These are phyloP conservation scores for Styphnolobium japonicum DNA, from an alignment of 306 rosid genomes.

Conservation along the genomic window DNA sequence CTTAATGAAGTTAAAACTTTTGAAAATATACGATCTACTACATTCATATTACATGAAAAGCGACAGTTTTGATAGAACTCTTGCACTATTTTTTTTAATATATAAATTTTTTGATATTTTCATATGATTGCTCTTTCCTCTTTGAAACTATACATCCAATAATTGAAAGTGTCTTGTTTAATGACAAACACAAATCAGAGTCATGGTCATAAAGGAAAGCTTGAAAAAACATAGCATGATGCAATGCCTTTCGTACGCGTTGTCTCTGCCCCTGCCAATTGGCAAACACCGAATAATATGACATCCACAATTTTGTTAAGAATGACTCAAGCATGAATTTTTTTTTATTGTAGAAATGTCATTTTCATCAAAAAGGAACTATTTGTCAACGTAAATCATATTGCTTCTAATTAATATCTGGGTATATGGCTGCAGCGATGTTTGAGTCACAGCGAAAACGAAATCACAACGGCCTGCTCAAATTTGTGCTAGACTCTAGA, in stretches of 20 bases:
- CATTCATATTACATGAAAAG: not conserved
- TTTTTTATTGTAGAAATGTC: constrained; percentile 13
- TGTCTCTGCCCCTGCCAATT: constrained; percentile 2
- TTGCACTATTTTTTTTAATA: not conserved
- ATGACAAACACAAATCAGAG: not conserved
- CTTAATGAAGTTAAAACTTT: not conserved
- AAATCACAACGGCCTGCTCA: constrained; percentile 3
- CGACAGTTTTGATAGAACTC: not conserved
- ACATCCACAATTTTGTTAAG: not conserved
- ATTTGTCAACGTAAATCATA: not conserved
- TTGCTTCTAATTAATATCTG: not conserved
- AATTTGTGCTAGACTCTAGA: not conserved
- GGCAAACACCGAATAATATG: not conserved
- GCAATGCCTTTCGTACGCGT: not conserved
- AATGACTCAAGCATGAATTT: not conserved
- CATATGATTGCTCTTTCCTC: not conserved
- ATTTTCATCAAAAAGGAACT: constrained; percentile 4
- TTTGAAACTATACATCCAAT: not conserved
- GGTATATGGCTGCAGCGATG: not conserved
- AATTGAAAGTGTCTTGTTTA: not conserved
- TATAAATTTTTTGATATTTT: not conserved
- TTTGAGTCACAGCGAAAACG: constrained; percentile 4
- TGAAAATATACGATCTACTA: not conserved
- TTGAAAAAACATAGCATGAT: not conserved
- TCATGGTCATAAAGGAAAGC: not conserved